phyloP scores from a whole-genome alignment of 2,329 filamentous ascomycete species.

The Beauveria pseudobassiana region DNA sequence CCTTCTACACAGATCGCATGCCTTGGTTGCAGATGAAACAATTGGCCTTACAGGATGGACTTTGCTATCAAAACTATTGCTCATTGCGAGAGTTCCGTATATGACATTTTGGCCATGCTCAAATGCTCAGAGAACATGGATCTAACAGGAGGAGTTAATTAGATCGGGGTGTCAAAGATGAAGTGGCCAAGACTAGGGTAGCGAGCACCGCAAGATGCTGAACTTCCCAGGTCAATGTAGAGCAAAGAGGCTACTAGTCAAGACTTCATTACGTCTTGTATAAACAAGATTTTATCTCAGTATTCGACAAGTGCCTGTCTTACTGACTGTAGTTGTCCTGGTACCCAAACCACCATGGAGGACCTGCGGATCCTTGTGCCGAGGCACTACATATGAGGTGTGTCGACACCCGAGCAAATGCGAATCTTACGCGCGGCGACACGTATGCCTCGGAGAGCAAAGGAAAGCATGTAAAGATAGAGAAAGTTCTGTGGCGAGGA shows the following conservation, averaged over 20 bases:
- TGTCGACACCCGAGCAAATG: not conserved
- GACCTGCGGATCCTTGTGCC: not conserved
- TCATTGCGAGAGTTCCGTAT: too few relatives aligned
- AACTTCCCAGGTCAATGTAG: too few relatives aligned
- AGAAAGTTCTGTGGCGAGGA: not conserved
- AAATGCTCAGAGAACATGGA: too few relatives aligned
- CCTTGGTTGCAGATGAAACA: too few relatives aligned
- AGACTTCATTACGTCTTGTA: too few relatives aligned
- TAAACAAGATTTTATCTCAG: too few relatives aligned
- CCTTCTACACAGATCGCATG: too few relatives aligned
- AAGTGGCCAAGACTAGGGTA: not conserved
- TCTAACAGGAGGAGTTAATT: not conserved
- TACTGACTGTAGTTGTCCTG: not conserved
- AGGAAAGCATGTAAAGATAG: not conserved
- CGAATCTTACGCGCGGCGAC: conserved; percentile 1
- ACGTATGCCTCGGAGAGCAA: not conserved
- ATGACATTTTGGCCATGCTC: too few relatives aligned
- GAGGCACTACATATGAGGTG: conserved; percentile 1
- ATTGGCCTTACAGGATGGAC: too few relatives aligned
- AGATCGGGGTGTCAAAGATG: not conserved
- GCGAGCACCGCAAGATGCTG: not conserved
- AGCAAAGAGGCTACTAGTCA: too few relatives aligned
- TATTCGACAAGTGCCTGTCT: too few relatives aligned
- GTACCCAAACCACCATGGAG: not conserved
- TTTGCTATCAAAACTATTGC: too few relatives aligned